Percentiles rank a stretch among this genome's conserved stretches.
phyloP scores from a whole-genome alignment of 139 green algal genomes.

The Penium margaritaceum region DNA sequence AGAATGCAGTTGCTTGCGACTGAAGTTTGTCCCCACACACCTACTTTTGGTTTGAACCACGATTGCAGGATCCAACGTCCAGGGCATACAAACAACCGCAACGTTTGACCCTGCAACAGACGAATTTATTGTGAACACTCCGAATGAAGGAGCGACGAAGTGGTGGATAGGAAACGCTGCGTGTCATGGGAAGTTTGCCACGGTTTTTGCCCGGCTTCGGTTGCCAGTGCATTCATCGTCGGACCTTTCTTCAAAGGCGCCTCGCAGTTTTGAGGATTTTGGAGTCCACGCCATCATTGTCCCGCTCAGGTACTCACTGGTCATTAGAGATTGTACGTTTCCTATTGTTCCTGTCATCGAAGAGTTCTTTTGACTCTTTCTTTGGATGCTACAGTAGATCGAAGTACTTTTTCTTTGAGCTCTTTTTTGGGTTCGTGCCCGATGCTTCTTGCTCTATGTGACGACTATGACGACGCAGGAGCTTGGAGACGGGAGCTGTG shows the following conservation, averaged over 20 bases:
- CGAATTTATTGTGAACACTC: constrained; percentile 87
- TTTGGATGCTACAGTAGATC: too few species aligned
- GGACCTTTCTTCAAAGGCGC: too few species aligned
- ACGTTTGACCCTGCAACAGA: constrained; percentile 68
- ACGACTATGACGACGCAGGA: constrained; percentile 17
- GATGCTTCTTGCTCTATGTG: too few species aligned
- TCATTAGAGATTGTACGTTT: too few species aligned
- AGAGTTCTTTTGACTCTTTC: too few species aligned
- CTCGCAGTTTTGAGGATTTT: too few species aligned
- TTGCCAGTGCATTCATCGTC: constrained; percentile 15
- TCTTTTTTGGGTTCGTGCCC: too few species aligned
- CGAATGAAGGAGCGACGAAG: constrained; percentile 79
- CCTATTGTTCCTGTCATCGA: too few species aligned
- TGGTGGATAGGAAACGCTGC: constrained; percentile 81
- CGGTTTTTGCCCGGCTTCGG: constrained; percentile 86
- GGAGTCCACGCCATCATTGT: constrained; percentile 49
- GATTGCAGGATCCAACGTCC: constrained; percentile 78
- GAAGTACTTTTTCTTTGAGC: too few species aligned
- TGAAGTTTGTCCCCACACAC: too few species aligned
- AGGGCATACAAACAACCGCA: constrained; percentile 88
- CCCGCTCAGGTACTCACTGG: constrained; percentile 74
- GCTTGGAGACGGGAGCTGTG: constrained; percentile 30
- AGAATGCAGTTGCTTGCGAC: too few species aligned
- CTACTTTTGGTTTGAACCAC: too few species aligned
- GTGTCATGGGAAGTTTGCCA: constrained; percentile 81